Base-by-base conservation (phyloP, 257 asterid species). In the Ilex aquifolium region DNA sequence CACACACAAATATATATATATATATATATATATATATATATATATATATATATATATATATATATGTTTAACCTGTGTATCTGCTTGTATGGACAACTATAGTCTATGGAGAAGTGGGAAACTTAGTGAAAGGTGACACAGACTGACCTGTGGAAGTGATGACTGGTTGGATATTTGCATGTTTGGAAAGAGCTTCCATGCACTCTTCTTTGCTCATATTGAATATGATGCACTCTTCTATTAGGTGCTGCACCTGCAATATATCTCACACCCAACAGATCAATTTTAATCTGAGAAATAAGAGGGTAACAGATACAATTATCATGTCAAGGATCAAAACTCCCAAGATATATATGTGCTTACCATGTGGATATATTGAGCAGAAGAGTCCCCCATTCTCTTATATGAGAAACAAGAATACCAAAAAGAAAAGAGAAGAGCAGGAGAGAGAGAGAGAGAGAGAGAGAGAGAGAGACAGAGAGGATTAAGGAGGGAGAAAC, bases 141-240 rank as follows among this genome's bases (percentile, higher is more conserved):
- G 10, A 49, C 54, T 49, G 42, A 49, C 54, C 54, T 49, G 54
- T 49, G 16, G 54, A 49, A 11, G 54, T 49, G 16, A 49, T 49
- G 16, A 49, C 54, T 49, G 54, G 54, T 49, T 49, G n/a, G 4
- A 49, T 49, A 15, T 49, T 49, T 12, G 54, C 54, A 49, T 49
- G 54, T 49, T 49, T 49, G 4, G 54, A 49, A 15, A 49, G 54
- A 11, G 54, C 54, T 49, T 49, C 54, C 54, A 49, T 49, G 54
- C 54, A 49, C 54, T 49, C 54, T 15, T 49, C 54, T 49, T 49
- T 49, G 54, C 54, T 49, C 54, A 49, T 49, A 4, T 49, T 49
- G 54, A 49, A 49, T 49, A 49, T 49, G n/a, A 49, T 49, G 54
- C 54, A 49, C 54, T 49, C 54, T 49, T 49, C 54, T 49, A 49